Evolutionary conservation across 805 yeast genomes (phyloP).

Genomic region (Saccharomycopsis vini): DNA sequence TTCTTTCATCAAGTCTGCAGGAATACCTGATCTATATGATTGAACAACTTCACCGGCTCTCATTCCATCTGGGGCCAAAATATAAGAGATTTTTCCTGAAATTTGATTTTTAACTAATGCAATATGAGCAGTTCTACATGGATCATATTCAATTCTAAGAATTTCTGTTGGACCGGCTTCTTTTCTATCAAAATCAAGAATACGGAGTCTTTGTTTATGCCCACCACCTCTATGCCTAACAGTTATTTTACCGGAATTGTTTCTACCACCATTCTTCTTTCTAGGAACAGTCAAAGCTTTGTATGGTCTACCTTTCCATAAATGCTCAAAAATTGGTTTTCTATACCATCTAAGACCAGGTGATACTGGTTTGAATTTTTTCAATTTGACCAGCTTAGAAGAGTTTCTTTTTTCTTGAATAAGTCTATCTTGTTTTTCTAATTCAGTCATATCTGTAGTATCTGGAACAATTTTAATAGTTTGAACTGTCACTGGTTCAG

Average conservation of each 20-base stretch:
- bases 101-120: slow-evolving; percentile 66
- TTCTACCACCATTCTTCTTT: slow-evolving; percentile 78
- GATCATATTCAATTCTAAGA: slow-evolving; percentile 88
- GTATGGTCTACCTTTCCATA: slow-evolving; percentile 79
- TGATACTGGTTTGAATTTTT: slow-evolving; percentile 68
- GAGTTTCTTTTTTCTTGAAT: slow-evolving; percentile 66
- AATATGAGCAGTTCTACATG: slow-evolving; percentile 87
- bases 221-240: slow-evolving; percentile 97
- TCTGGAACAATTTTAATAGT: slow-evolving; percentile 33
- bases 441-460: slow-evolving; percentile 48
- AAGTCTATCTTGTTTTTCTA: slow-evolving; percentile 71
- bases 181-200: slow-evolving; percentile 66
- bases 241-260: slow-evolving; percentile 78
- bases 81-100: slow-evolving; percentile 61
- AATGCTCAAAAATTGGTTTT: slow-evolving; percentile 76
- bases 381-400: slow-evolving; percentile 61
- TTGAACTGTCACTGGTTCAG: background rate
- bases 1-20: slow-evolving; percentile 58
- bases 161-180: slow-evolving; percentile 70
- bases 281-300: slow-evolving; percentile 60
- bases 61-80: slow-evolving; percentile 85
- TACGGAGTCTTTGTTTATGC: slow-evolving; percentile 76
- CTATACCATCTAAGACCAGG: slow-evolving; percentile 88
- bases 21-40: slow-evolving; percentile 83
- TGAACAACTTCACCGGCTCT: slow-evolving; percentile 90